Evolutionary conservation across 2,329 filamentous ascomycete species (phyloP), one percentile per base, ranked within the genome.

Genomic region (Diaporthe ilicicola): DNA sequence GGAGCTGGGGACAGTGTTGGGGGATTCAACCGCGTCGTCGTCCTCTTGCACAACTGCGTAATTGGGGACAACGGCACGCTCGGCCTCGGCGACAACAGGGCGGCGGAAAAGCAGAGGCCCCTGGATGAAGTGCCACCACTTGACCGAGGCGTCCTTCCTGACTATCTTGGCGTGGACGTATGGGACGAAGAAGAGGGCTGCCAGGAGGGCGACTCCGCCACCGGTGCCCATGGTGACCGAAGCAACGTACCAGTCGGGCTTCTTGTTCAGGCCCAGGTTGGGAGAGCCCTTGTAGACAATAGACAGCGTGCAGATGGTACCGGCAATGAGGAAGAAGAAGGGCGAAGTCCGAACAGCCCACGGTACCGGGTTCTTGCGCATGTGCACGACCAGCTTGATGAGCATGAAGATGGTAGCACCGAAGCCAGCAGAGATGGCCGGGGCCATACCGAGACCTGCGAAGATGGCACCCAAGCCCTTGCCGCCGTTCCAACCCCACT

Each of bases 281-380:
- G 92, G 92, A 12, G 92, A 93, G 39, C 92, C 92, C 86, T 94
- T 94, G 87, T 93, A 94, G 75, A 94, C 92, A 76, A 95, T 90
- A 53, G 91, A 93, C 6, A 95, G 85, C 0, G 92, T 92, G 82
- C 92, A 93, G 76, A 94, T 82, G 71, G 91, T 93, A 69, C 86
- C 91, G 69, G 92, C 91, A 71, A 94, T 88, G 69, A 94, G 88
- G 86, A 94, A 94, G 84, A 91, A 94, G 82, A 92, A 89, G 12
- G 92, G 93, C 1, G 91, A 90, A 65, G 88, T 91, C 82, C 86
- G 94, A 68, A 94, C 88, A 32, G 92, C 92, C 91, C 91, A 93
- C 8, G 85, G 87, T 2, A 93, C 85, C 7, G 92, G 92, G 80
- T 93, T 90, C 81, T 87, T 90, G 79, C 92, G 91, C 73, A 92